These are phyloP conservation scores for Leucocoprinus sp. DNA, from an alignment of 768 basidiomycete genomes.

Conservation along the genomic window DNA sequence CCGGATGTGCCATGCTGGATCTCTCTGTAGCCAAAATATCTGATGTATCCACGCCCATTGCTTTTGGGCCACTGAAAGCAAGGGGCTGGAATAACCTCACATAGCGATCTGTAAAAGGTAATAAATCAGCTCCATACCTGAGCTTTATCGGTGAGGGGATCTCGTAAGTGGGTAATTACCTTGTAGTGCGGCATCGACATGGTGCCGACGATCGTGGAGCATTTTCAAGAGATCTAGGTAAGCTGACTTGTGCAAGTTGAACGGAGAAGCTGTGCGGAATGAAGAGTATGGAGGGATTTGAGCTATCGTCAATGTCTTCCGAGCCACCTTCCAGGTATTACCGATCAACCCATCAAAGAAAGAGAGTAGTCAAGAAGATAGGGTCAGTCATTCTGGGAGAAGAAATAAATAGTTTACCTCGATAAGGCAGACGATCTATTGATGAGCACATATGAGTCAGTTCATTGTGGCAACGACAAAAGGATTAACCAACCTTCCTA, in stretches of 20 bases:
- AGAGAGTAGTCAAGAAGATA: slow-evolving; percentile 7
- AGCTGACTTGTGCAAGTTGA: slow-evolving; percentile 34
- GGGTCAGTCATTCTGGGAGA: not conserved
- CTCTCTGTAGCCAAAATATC: not conserved
- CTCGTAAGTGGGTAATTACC: slow-evolving; percentile 19
- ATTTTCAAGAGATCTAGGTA: slow-evolving; percentile 42
- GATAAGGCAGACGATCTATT: slow-evolving; percentile 39
- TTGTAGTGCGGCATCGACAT: slow-evolving; percentile 24
- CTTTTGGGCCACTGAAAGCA: slow-evolving; percentile 22
- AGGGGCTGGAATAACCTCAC: slow-evolving; percentile 27
- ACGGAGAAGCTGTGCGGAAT: slow-evolving; percentile 32
- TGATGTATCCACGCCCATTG: slow-evolving; percentile 12
- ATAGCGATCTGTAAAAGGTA: slow-evolving; percentile 21
- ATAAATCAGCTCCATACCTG: slow-evolving; percentile 4
- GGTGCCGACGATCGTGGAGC: slow-evolving; percentile 26
- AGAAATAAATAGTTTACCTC: slow-evolving; percentile 32
- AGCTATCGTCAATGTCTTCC: slow-evolving; percentile 34
- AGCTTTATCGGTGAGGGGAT: slow-evolving; percentile 1
- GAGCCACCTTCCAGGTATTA: slow-evolving; percentile 30
- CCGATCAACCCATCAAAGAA: slow-evolving; percentile 2
- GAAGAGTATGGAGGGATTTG: slow-evolving; percentile 39
- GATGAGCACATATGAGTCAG: slow-evolving; percentile 10
- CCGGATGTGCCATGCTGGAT: slow-evolving; percentile 6
- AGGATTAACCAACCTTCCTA: slow-evolving; percentile 23
- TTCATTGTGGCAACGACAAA: not conserved